These are phyloP conservation scores for Oryza glaberrima DNA, from an alignment of 176 grass and related monocot species.

Conservation along the genomic window DNA sequence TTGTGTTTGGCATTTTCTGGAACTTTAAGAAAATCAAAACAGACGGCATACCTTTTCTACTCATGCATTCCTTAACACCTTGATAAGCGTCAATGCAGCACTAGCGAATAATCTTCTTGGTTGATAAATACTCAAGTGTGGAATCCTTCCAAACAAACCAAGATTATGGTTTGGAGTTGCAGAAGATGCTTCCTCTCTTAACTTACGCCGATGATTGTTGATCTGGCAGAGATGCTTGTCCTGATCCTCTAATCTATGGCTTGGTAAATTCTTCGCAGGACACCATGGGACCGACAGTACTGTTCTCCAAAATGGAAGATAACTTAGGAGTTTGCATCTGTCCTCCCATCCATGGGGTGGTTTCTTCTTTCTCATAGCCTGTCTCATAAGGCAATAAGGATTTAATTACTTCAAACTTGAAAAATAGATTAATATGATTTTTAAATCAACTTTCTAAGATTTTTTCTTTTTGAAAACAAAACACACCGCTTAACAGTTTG, in stretches of 20 bases:
- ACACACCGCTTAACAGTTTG: too few relatives aligned
- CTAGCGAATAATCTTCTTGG: constrained; percentile 29
- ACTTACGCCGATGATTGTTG: background rate
- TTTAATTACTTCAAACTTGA: background rate
- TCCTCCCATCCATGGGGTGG: background rate
- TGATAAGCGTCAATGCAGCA: constrained; percentile 25
- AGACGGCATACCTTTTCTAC: background rate
- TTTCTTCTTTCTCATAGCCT: too few relatives aligned
- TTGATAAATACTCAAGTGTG: background rate
- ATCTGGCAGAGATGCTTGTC: background rate
- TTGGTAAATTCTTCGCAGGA: too few relatives aligned
- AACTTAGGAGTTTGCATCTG: background rate
- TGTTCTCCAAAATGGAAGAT: constrained; percentile 27
- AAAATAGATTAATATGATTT: too few relatives aligned
- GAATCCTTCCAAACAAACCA: background rate
- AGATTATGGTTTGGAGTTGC: background rate
- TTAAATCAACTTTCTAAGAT: too few relatives aligned
- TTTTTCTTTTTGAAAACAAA: too few relatives aligned
- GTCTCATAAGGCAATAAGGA: background rate
- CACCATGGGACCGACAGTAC: too few relatives aligned
- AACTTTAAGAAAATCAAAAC: too few relatives aligned
- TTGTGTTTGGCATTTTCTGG: too few relatives aligned
- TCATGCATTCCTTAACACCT: constrained; percentile 34
- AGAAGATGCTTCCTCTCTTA: background rate
- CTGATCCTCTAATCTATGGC: too few relatives aligned